Evolutionary conservation across 2,329 filamentous ascomycete species (phyloP).

Genomic region (Pezicula neosporulosa): DNA sequence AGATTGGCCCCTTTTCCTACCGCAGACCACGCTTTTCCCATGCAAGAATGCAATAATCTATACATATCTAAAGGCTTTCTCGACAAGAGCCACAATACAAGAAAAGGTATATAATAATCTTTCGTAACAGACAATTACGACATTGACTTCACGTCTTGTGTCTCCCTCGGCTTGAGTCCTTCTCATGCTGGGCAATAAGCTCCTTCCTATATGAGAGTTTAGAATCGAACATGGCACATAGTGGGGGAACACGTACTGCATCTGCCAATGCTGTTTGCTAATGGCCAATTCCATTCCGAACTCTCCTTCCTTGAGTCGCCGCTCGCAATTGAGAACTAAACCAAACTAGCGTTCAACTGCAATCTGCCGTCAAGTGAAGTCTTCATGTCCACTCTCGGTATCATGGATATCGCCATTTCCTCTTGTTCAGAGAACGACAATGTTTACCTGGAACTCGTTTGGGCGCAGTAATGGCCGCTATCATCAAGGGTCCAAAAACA

Average conservation of each 20-base stretch:
- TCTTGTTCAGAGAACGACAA: conserved; percentile 96
- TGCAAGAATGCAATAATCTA: not conserved
- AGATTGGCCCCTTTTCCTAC: not conserved
- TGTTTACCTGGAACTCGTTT: conserved; percentile 94
- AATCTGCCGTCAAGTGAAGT: conserved; percentile 92
- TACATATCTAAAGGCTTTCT: not conserved
- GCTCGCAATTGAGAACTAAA: conserved; percentile 89
- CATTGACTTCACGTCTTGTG: conserved; percentile 25
- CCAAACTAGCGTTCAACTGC: conserved; percentile 93
- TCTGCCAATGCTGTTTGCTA: conserved; percentile 79
- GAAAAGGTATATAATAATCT: not conserved
- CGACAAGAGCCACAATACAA: not conserved
- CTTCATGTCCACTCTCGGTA: conserved; percentile 88
- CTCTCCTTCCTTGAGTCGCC: conserved; percentile 94
- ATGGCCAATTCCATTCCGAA: conserved; percentile 99
- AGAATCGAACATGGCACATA: not conserved
- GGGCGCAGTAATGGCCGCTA: conserved; percentile 94
- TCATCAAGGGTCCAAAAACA: conserved; percentile 95
- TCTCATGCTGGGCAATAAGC: conserved; percentile 64
- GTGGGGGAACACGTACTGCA: conserved; percentile 68
- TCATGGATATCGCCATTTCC: conserved; percentile 95
- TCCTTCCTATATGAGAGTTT: conserved; percentile 47
- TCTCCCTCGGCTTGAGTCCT: conserved; percentile 59
- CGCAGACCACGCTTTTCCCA: conserved; percentile 2
- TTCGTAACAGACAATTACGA: conserved; percentile 8